Percentiles rank a stretch among this genome's conserved stretches.
Conservation (phyloP, 1,284 basidiomycete species). For the Puccinia coronata region DNA sequence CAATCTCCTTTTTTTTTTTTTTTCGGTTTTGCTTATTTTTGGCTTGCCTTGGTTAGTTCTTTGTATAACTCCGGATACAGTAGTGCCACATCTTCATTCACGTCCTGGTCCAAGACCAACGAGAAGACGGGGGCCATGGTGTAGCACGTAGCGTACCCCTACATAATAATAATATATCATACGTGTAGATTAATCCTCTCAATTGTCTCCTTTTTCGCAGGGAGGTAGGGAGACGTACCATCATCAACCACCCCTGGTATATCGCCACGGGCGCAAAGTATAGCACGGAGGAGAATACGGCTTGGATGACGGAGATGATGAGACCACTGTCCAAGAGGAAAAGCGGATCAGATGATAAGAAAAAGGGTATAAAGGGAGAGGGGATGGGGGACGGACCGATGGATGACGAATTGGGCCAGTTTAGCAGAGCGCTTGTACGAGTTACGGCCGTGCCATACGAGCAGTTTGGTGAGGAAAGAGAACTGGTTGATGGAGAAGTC, state of each 20-base stretch:
- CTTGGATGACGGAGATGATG: constrained; percentile 89
- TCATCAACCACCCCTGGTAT: constrained; percentile 98
- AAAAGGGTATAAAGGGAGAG: background rate
- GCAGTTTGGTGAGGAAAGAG: constrained; percentile 87
- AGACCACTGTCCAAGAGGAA: constrained; percentile 66
- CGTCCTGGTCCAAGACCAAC: constrained; percentile 90
- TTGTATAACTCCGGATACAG: constrained; percentile 98
- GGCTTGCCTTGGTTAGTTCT: constrained; percentile 88
- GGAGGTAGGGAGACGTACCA: constrained; percentile 55
- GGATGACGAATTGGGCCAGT: constrained; percentile 97
- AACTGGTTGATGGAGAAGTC: constrained; percentile 98
- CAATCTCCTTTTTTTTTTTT: no score
- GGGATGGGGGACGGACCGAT: constrained; percentile 66
- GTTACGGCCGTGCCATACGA: constrained; percentile 96
- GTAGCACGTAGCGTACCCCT: constrained; percentile 92
- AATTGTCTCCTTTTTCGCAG: background rate
- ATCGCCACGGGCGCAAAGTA: constrained; percentile 98
- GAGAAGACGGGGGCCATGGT: constrained; percentile 99
- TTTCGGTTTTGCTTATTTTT: constrained; percentile 93
- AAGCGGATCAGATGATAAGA: background rate
- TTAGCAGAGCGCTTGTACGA: constrained; percentile 97
- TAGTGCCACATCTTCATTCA: constrained; percentile 90
- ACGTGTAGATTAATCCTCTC: background rate
- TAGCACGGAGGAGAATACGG: constrained; percentile 84
- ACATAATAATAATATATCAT: background rate